These are phyloP conservation scores for Hippophae rhamnoides DNA, from an alignment of 306 rosid species.

Conservation along the genomic window DNA sequence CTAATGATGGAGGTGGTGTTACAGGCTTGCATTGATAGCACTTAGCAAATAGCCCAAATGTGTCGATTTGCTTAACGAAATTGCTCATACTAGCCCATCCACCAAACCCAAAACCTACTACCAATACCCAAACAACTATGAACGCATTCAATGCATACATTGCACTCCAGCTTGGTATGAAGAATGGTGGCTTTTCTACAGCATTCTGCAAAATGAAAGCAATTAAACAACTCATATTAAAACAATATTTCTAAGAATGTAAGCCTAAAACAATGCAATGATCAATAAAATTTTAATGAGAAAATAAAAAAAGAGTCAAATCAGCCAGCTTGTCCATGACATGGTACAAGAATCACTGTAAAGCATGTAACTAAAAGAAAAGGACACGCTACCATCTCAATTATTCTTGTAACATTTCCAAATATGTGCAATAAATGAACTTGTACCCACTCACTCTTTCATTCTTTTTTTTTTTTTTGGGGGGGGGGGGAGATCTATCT, in stretches of 20 bases:
- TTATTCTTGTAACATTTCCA: slow-evolving; percentile 42
- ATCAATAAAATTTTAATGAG: background rate
- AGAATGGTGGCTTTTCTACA: slow-evolving; percentile 83
- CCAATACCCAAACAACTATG: slow-evolving; percentile 66
- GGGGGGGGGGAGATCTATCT: too few species aligned
- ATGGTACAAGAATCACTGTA: slow-evolving; percentile 26
- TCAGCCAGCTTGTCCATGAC: slow-evolving; percentile 31
- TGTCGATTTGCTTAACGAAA: slow-evolving; percentile 63
- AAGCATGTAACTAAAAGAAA: slow-evolving; percentile 56
- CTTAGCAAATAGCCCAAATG: slow-evolving; percentile 89
- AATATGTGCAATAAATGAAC: slow-evolving; percentile 48
- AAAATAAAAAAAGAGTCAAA: slow-evolving; percentile 10
- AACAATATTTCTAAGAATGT: background rate
- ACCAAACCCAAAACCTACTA: slow-evolving; percentile 92
- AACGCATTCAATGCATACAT: slow-evolving; percentile 64
- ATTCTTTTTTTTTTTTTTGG: background rate
- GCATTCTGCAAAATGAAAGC: slow-evolving; percentile 53
- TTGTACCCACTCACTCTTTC: slow-evolving; percentile 23
- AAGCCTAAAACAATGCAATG: too few species aligned
- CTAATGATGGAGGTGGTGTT: slow-evolving; percentile 9
- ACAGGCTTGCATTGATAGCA: slow-evolving; percentile 91
- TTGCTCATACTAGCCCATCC: slow-evolving; percentile 97
- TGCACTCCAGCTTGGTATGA: slow-evolving; percentile 77
- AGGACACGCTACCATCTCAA: slow-evolving; percentile 53
- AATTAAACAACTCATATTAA: background rate